A percentile compares a stretch with the other conserved stretches of the same genome.
phyloP scores from a whole-genome alignment of 2,329 filamentous ascomycete genomes.

The Dendrostoma leiphaemia region DNA sequence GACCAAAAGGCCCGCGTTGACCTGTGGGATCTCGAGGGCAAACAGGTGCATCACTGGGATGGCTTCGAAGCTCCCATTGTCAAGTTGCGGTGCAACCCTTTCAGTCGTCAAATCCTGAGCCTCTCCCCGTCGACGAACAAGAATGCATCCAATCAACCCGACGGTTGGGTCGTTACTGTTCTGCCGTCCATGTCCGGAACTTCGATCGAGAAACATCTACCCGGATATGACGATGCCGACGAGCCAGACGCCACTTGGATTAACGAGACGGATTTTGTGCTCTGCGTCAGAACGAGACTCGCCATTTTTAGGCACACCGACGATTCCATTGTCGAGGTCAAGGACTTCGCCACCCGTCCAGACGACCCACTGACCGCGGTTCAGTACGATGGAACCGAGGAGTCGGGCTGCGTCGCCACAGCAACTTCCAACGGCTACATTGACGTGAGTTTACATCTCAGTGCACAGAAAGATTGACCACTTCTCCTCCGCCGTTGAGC shows the following conservation, averaged over 20 bases:
- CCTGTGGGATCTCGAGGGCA: slow-evolving; percentile 55
- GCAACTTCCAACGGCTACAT: slow-evolving; percentile 58
- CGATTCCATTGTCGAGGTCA: slow-evolving; percentile 41
- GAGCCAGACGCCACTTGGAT: slow-evolving; percentile 61
- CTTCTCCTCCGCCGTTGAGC: neutral
- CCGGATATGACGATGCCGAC: slow-evolving; percentile 47
- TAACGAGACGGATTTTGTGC: slow-evolving; percentile 54
- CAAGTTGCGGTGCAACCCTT: slow-evolving; percentile 60
- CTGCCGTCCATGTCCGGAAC: slow-evolving; percentile 44
- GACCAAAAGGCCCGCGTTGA: slow-evolving; percentile 52
- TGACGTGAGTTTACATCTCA: slow-evolving; percentile 62
- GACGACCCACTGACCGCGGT: slow-evolving; percentile 55
- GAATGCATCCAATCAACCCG: slow-evolving; percentile 22
- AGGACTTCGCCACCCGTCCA: slow-evolving; percentile 51
- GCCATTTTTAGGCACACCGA: slow-evolving; percentile 47
- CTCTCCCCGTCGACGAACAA: slow-evolving; percentile 57
- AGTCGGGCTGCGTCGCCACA: slow-evolving; percentile 51
- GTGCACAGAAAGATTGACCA: too few species aligned
- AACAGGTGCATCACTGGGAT: slow-evolving; percentile 51
- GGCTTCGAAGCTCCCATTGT: slow-evolving; percentile 60
- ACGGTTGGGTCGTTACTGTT: slow-evolving; percentile 53
- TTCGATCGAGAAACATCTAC: slow-evolving; percentile 46
- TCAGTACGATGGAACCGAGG: slow-evolving; percentile 50
- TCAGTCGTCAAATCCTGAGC: slow-evolving; percentile 52
- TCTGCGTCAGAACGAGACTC: slow-evolving; percentile 57